Conservation (phyloP, 1,284 basidiomycete species). For the Tilletia horrida region DNA sequence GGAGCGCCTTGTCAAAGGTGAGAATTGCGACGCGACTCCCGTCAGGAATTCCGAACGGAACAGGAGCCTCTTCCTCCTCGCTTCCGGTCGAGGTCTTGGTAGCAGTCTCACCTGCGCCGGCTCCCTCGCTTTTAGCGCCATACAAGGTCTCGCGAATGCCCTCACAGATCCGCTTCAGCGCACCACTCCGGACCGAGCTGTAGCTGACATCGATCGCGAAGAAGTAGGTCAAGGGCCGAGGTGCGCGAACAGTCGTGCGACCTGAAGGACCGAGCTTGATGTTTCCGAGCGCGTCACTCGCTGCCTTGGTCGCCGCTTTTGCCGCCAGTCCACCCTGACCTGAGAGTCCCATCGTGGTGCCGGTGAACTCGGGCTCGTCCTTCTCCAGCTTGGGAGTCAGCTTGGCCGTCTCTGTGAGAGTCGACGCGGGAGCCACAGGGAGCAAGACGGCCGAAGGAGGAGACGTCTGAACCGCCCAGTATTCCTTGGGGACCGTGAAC, state of each 20-base stretch:
- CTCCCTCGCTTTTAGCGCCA: conserved; percentile 25
- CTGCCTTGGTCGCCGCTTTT: conserved; percentile 36
- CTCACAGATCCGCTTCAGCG: conserved; percentile 69
- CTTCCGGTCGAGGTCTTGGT: conserved; percentile 26
- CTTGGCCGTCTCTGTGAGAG: conserved; percentile 40
- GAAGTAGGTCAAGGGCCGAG: conserved; percentile 69
- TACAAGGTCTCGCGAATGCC: conserved; percentile 70
- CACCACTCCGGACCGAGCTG: conserved; percentile 69
- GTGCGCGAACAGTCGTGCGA: conserved; percentile 49
- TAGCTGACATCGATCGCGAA: conserved; percentile 84
- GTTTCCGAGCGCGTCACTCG: conserved; percentile 49
- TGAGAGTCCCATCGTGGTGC: conserved; percentile 45
- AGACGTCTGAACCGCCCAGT: conserved; percentile 70
- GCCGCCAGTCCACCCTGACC: conserved; percentile 46
- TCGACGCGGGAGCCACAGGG: conserved; percentile 44
- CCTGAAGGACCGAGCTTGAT: conserved; percentile 40
- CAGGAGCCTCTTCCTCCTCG: conserved; percentile 31
- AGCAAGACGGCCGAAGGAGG: conserved; percentile 40
- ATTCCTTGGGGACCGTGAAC: conserved; percentile 77
- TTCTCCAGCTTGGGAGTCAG: conserved; percentile 35
- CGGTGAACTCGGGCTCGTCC: conserved; percentile 32
- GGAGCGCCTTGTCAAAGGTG: conserved; percentile 77
- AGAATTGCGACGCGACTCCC: conserved; percentile 64
- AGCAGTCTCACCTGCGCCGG: conserved; percentile 36
- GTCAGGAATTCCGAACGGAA: conserved; percentile 51